Conservation (phyloP, 2,329 filamentous ascomycete species). For the Sclerotinia nivalis region DNA sequence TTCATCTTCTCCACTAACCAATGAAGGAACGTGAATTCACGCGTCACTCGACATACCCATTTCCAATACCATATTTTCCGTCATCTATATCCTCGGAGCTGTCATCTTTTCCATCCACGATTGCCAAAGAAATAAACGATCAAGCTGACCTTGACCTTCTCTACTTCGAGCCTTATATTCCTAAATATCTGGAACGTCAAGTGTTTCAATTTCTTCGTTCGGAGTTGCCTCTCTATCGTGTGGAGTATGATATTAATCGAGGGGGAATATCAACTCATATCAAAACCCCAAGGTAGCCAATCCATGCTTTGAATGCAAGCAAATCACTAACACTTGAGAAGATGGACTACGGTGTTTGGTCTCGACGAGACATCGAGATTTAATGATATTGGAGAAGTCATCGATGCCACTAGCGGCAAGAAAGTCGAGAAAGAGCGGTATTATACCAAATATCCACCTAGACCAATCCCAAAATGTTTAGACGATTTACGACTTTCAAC, state of each 20-base stretch:
- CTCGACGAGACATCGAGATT: conserved; percentile 65
- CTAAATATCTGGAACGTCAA: conserved; percentile 53
- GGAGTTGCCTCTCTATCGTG: conserved; percentile 75
- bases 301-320: conserved; percentile 24
- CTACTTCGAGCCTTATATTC: conserved; percentile 74
- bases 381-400: conserved; percentile 45
- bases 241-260: conserved; percentile 71
- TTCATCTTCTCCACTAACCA: background rate
- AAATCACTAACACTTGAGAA: conserved; percentile 49
- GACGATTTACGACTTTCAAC: conserved; percentile 62
- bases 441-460: conserved; percentile 57
- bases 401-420: conserved; percentile 48
- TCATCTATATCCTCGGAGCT: conserved; percentile 45
- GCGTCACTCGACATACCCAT: conserved; percentile 51
- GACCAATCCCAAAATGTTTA: conserved; percentile 71
- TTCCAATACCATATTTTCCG: conserved; percentile 51
- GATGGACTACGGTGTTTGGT: conserved; percentile 62
- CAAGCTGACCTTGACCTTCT: conserved; percentile 71
- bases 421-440: conserved; percentile 54
- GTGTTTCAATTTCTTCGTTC: conserved; percentile 70
- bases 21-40: conserved; percentile 36
- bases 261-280: conserved; percentile 63
- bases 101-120: conserved; percentile 51
- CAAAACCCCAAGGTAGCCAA: conserved; percentile 50
- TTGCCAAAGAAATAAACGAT: conserved; percentile 60